Evolutionary conservation across 768 basidiomycete species (phyloP), one percentile per base, ranked within the genome.

Genomic region (Phaffia australis): DNA sequence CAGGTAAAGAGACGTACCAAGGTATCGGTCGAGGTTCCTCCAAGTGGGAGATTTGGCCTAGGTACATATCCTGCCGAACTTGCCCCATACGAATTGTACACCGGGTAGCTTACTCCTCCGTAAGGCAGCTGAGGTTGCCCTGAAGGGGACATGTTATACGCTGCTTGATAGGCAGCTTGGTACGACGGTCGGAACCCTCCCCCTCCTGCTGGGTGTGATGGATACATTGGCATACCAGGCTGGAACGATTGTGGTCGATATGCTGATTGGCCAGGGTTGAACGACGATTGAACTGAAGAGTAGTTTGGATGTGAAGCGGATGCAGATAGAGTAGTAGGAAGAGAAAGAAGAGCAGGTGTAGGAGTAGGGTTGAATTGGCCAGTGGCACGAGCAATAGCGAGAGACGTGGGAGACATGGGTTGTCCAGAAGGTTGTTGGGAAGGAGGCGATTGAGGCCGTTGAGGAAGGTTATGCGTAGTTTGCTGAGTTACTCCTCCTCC

Each of bases 331-430:
- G 49, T 42, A 32, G 1, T 23, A 49, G 59, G 60, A 29, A 57
- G 56, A 57, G n/a, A 2, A 23, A 25, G 7, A 23, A 7, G 9
- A 19, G 56, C 25, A 29, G 56, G 6, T 3, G 56, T 19, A 57
- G 27, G 23, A 57, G 29, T 3, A 49, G 46, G 1, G 15, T 35
- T 30, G 27, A 57, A 27, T 35, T 60, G 50, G 21, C 67, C 67
- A 19, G 67, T 69, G 19, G 67, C 67, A 27, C 67, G 61, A 48
- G 67, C 67, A 58, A 69, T 69, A 9, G 63, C 62, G 8, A 55
- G 11, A 9, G 67, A 69, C 1, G 67, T 69, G 1, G 67, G 67
- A 32, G 67, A 69, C 67, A 69, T 52, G n/a, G 67, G 62, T 32
- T 63, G 30, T 1, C 56, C 15, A 57, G 64, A 3, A 30, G 32